These are phyloP conservation scores for Ogataea wickerhamii DNA, from an alignment of 805 yeast genomes.

Conservation along the genomic window DNA sequence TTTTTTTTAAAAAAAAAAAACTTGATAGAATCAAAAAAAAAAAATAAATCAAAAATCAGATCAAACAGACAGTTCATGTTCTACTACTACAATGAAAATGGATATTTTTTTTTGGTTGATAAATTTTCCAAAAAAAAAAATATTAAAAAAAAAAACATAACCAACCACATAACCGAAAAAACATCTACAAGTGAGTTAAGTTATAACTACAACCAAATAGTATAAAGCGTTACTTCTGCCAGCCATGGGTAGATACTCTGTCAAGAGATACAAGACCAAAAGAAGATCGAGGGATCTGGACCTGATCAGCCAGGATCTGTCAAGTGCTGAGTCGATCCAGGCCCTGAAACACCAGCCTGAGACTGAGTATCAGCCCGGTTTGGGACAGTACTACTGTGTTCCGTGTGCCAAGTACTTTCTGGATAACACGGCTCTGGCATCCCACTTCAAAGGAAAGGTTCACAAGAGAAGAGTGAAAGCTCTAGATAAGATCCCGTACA, in stretches of 20 bases:
- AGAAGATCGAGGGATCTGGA: constrained; percentile 85
- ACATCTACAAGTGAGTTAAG: no score
- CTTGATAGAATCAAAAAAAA: no score
- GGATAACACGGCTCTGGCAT: constrained; percentile 63
- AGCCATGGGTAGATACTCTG: constrained; percentile 84
- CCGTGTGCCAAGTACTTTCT: constrained; percentile 94
- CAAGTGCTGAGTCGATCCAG: constrained; percentile 58
- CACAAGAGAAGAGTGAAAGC: constrained; percentile 86
- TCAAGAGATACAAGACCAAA: constrained; percentile 83
- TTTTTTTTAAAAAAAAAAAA: no score
- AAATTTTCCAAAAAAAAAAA: no score
- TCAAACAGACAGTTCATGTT: no score
- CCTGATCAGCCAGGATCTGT: constrained; percentile 71
- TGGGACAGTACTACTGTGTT: constrained; percentile 91
- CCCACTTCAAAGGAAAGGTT: constrained; percentile 70
- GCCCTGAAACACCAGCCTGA: constrained; percentile 73
- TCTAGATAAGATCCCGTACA: constrained; percentile 74
- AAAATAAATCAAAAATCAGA: no score
- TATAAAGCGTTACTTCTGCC: no score
- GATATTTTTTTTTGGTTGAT: no score
- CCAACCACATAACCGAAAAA: no score
- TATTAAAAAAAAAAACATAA: no score
- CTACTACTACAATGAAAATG: no score
- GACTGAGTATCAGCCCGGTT: constrained; percentile 88
- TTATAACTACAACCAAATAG: no score